Evolutionary conservation across 2,329 filamentous ascomycete species (phyloP).

Genomic region (Penicillium italicum): DNA sequence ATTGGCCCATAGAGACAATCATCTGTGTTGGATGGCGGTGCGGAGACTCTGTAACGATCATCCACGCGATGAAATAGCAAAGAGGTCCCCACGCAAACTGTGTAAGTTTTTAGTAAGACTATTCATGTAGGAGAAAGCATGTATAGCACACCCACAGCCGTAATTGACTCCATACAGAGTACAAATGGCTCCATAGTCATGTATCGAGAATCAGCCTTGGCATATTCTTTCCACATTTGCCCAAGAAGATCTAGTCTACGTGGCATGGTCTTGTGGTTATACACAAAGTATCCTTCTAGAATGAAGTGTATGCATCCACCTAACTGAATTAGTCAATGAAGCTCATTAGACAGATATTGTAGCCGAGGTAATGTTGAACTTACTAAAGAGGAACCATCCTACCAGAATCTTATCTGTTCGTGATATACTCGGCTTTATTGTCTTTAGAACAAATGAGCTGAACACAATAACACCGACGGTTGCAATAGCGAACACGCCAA

Average conservation of each 20-base stretch:
- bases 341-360: neutral
- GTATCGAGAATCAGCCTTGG: slow-evolving; percentile 7
- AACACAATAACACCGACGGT: neutral
- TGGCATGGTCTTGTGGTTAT: slow-evolving; percentile 6
- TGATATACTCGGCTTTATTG: neutral
- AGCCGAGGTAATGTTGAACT: neutral
- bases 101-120: neutral
- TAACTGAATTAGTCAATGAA: neutral
- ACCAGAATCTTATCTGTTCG: neutral
- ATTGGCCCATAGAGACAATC: neutral
- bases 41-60: neutral
- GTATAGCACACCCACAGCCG: neutral
- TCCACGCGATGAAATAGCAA: neutral
- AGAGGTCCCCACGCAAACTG: neutral
- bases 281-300: slow-evolving; percentile 12
- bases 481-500: neutral
- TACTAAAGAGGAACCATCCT: neutral
- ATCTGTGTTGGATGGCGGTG: neutral
- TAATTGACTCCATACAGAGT: neutral
- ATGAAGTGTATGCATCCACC: slow-evolving; percentile 5
- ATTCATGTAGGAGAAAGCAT: neutral
- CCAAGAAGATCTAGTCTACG: slow-evolving; percentile 2
- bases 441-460: too few species aligned
- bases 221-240: slow-evolving; percentile 11
- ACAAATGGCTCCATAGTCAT: neutral